Percentiles rank a stretch among this genome's conserved stretches.
These are phyloP conservation scores for Globisporangium radiosum DNA, from an alignment of 352 stramenopile genomes.

Conservation along the genomic window DNA sequence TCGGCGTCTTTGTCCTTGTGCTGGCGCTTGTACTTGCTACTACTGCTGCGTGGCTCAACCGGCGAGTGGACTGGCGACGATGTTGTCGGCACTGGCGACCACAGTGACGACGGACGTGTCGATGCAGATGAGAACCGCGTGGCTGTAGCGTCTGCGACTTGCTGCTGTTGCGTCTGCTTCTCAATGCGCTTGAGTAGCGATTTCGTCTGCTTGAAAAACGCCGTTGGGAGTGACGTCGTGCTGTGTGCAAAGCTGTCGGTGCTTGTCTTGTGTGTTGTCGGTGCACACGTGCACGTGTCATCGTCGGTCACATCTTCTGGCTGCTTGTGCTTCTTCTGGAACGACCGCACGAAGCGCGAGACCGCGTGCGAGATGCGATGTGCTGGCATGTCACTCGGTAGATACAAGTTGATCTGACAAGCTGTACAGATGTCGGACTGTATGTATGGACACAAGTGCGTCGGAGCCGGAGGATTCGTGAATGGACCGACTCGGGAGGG, in stretches of 20 bases:
- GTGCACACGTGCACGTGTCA: no score
- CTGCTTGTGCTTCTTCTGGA: slow-evolving; percentile 26
- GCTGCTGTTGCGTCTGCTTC: slow-evolving; percentile 1
- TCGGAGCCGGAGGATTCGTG: no score
- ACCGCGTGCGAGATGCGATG: slow-evolving; percentile 35
- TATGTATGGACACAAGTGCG: no score
- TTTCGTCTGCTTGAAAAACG: slow-evolving; percentile 27
- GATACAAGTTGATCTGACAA: no score
- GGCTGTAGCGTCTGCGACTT: neutral
- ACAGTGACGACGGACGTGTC: slow-evolving; percentile 1
- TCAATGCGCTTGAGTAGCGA: slow-evolving; percentile 1
- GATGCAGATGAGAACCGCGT: slow-evolving; percentile 12
- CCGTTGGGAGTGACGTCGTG: slow-evolving; percentile 18
- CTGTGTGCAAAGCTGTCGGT: neutral
- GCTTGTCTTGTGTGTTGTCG: slow-evolving; percentile 6
- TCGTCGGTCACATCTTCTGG: neutral
- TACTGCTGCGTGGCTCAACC: slow-evolving; percentile 16
- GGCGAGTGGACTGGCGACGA: slow-evolving; percentile 7
- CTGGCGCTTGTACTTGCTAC: slow-evolving; percentile 15
- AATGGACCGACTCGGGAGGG: no score
- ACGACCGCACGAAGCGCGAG: slow-evolving; percentile 28
- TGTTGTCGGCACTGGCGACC: slow-evolving; percentile 4
- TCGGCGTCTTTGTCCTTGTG: slow-evolving; percentile 11
- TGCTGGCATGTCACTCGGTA: slow-evolving; percentile 8
- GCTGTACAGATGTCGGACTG: no score